Conservation (phyloP, 2,329 filamentous ascomycete species). For the Botryotinia calthae region DNA sequence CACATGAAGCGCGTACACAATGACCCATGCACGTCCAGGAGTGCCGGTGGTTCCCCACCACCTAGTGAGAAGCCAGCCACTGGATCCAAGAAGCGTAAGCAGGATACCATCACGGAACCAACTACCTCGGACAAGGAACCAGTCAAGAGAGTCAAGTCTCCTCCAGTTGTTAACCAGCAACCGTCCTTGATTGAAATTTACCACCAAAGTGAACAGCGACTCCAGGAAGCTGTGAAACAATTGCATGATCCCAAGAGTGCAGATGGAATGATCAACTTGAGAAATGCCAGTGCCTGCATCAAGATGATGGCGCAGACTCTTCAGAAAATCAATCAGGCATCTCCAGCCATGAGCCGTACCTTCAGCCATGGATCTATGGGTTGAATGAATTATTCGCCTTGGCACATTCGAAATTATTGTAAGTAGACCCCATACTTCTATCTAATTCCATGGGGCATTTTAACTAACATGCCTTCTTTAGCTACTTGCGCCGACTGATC, state of each 20-base stretch:
- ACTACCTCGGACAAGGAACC: conserved; percentile 29
- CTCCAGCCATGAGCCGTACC: conserved; percentile 24
- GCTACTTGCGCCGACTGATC: not conserved
- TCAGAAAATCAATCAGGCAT: conserved; percentile 30
- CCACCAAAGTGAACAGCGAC: conserved; percentile 32
- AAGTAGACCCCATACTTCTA: conserved; percentile 12
- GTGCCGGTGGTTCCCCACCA: conserved; percentile 32
- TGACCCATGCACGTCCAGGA: conserved; percentile 32
- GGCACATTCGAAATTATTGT: conserved; percentile 25
- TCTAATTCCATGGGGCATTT: too few species aligned
- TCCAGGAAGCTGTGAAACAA: conserved; percentile 33
- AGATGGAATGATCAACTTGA: conserved; percentile 32
- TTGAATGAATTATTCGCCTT: conserved; percentile 28
- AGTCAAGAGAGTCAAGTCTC: conserved; percentile 32
- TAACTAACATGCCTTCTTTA: not conserved
- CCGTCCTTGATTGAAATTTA: conserved; percentile 35
- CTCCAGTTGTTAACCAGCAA: conserved; percentile 32
- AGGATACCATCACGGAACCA: conserved; percentile 30
- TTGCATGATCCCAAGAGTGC: conserved; percentile 33
- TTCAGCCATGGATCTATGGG: conserved; percentile 29
- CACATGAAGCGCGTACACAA: conserved; percentile 96
- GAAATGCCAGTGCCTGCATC: conserved; percentile 33
- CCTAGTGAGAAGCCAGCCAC: conserved; percentile 20
- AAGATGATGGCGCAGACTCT: conserved; percentile 36
- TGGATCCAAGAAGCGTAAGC: conserved; percentile 37